Evolutionary conservation across 2,329 filamentous ascomycete genomes (phyloP).

Genomic region (Xylariaceae sp.): DNA sequence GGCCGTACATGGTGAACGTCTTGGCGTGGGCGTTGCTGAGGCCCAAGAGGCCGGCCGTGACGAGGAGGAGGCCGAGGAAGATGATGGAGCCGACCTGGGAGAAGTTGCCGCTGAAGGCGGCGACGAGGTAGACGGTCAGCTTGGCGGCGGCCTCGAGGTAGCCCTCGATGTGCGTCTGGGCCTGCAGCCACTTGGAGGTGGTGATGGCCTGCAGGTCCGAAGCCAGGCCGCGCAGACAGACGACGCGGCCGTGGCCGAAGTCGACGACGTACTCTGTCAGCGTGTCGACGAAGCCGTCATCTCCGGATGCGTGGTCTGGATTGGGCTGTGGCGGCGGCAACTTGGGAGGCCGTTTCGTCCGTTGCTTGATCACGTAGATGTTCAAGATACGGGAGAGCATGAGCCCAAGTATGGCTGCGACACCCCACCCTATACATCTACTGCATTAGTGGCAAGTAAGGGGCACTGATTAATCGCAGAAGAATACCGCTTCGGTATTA

Average conservation of each 20-base stretch:
- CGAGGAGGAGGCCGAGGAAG: constrained; percentile 45
- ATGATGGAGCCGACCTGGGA: constrained; percentile 46
- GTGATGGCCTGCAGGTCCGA: constrained; percentile 57
- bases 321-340: constrained; percentile 1
- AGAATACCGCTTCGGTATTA: no score
- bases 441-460: constrained; percentile 4
- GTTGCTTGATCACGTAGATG: constrained; percentile 50
- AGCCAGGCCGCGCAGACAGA: constrained; percentile 48
- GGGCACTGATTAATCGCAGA: no score
- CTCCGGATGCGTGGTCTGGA: not conserved
- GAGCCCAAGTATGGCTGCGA: constrained; percentile 42
- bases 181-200: constrained; percentile 49
- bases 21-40: constrained; percentile 47
- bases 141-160: constrained; percentile 50
- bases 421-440: constrained; percentile 42
- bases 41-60: constrained; percentile 48
- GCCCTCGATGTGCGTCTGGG: constrained; percentile 45
- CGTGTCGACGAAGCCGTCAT: constrained; percentile 19
- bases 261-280: constrained; percentile 46
- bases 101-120: constrained; percentile 50
- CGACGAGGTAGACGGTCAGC: constrained; percentile 53
- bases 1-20: constrained; percentile 46
- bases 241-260: constrained; percentile 44
- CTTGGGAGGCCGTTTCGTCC: constrained; percentile 30
- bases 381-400: constrained; percentile 52